Conservation (phyloP, 1,139 yeast genomes). For the Saccharomyces hybrid region DNA sequence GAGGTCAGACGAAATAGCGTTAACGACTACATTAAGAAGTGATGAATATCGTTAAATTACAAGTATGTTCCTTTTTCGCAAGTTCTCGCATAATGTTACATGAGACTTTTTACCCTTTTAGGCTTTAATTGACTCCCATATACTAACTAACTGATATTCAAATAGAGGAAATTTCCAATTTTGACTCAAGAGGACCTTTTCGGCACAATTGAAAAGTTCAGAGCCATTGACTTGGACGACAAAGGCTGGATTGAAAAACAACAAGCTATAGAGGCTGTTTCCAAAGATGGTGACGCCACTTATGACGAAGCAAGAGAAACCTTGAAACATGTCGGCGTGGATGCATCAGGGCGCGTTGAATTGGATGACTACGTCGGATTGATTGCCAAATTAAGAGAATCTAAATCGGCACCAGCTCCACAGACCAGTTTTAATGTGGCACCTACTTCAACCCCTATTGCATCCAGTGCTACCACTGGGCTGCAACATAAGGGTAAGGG, state of each 20-base stretch:
- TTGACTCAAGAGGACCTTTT: conserved; percentile 83
- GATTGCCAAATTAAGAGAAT: conserved; percentile 58
- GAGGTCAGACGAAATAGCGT: conserved; percentile 77
- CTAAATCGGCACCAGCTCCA: conserved; percentile 29
- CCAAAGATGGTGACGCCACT: conserved; percentile 69
- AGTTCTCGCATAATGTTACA: not conserved
- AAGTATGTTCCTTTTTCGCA: conserved; percentile 11
- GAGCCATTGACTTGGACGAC: conserved; percentile 80
- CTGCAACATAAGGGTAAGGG: conserved; percentile 48
- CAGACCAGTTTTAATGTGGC: conserved; percentile 27
- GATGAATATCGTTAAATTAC: conserved; percentile 51
- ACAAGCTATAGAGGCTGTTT: conserved; percentile 75
- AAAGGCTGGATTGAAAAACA: conserved; percentile 95
- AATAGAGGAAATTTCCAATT: conserved; percentile 65
- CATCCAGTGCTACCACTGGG: conserved; percentile 27
- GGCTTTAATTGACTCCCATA: not conserved
- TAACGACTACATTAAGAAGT: conserved; percentile 71
- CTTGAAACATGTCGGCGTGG: conserved; percentile 81
- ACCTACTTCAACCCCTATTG: conserved; percentile 23
- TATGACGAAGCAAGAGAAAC: conserved; percentile 95
- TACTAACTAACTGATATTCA: not conserved
- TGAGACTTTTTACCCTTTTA: not conserved
- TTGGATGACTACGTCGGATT: conserved; percentile 92
- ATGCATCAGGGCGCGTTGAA: conserved; percentile 95
- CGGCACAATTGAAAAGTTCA: conserved; percentile 71